Evolutionary conservation across 208 protist species (phyloP), one percentile per base, ranked within the genome.

Genomic region (Crithidia expoeki): DNA sequence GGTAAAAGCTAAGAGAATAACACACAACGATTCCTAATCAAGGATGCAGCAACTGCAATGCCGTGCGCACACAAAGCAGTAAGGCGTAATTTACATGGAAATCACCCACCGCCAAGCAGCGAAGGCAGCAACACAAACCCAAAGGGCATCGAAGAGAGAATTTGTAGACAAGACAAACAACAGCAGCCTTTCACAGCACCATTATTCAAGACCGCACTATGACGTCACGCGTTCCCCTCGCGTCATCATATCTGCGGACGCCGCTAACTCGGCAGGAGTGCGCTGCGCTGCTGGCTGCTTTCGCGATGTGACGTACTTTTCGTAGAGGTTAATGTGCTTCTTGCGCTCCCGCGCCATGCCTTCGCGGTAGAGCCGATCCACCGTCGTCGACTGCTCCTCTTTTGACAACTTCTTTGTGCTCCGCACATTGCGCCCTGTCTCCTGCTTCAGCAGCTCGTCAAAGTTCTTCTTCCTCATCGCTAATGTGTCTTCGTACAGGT

Each of bases 331-430:
- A 49, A 92, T 90, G 64, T 92, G 86, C 68, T 86, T 89, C 44
- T 83, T 83, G 19, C 88, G 84, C 60, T 92, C 88, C 4, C 81
- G 72, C 62, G 88, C 76, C 88, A 96, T 94, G 10, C 88, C 88
- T 21, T 81, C 88, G 21, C 76, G 62, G 74, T 96, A 96, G 0
- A 94, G 73, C 2, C 85, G 79, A 16, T 82, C 72, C 16, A 69
- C 68, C n/a, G 83, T 67, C 40, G 80, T 33, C 32, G 40, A 30
- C 63, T 93, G 69, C 62, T 93, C 74, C 40, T 65, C 51, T 23
- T 55, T 57, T 40, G 69, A 85, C 23, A 80, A 58, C 50, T 82
- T 80, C 44, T 71, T 80, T 14, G 78, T 89, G 46, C 50, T 63
- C 40, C 71, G 74, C 28, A 46, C 52, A 50, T 83, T 62, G 27